Conservation (phyloP, 306 rosid species). For the Quercus wislizeni region DNA sequence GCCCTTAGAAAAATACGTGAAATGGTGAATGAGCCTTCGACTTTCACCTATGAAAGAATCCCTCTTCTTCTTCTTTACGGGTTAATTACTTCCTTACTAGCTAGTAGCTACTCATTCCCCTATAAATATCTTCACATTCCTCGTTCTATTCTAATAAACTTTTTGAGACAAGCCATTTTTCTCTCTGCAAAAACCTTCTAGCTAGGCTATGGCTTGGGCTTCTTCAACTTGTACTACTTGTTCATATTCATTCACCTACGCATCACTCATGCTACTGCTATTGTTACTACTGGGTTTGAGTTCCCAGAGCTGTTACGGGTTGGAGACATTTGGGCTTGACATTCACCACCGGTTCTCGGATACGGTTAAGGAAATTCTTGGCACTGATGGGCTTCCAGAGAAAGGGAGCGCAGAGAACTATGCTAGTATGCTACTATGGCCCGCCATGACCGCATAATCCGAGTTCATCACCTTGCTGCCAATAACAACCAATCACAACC, state of each 20-base stretch:
- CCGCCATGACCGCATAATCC: slow-evolving; percentile 52
- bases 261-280: background rate
- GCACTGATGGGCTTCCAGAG: slow-evolving; percentile 41
- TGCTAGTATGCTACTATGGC: slow-evolving; percentile 61
- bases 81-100: too few species aligned
- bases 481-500: slow-evolving; percentile 25
- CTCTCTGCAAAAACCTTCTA: background rate
- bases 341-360: slow-evolving; percentile 76
- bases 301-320: slow-evolving; percentile 29
- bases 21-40: too few species aligned
- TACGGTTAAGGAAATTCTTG: slow-evolving; percentile 59
- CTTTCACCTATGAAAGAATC: too few species aligned
- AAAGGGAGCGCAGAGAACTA: slow-evolving; percentile 61
- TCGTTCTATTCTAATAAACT: too few species aligned
- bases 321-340: slow-evolving; percentile 50
- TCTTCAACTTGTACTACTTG: background rate
- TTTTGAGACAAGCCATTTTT: too few species aligned
- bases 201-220: slow-evolving; percentile 29
- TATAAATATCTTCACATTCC: too few species aligned
- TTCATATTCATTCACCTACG: too few species aligned
- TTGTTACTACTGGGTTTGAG: slow-evolving; percentile 19
- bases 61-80: too few species aligned
- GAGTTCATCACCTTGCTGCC: slow-evolving; percentile 54
- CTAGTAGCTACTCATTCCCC: too few species aligned
- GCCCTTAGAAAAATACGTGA: too few species aligned